Conservation (phyloP, 1,139 yeast genomes). For the Ashbya aceris region DNA sequence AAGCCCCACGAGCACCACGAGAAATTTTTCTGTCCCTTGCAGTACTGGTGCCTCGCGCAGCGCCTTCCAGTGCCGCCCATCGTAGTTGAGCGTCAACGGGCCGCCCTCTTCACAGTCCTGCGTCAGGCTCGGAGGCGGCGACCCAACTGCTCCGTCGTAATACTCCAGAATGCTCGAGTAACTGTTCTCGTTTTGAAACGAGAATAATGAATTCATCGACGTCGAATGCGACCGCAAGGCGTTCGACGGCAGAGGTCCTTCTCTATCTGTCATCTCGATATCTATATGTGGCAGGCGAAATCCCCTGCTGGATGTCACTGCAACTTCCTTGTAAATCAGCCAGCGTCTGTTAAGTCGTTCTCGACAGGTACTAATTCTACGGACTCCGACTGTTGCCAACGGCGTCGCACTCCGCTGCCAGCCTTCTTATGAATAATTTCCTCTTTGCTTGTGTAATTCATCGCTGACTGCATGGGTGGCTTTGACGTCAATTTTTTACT, state of each 20-base stretch:
- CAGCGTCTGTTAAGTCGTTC: too few species aligned
- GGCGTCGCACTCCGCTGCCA: too few species aligned
- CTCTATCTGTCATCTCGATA: too few species aligned
- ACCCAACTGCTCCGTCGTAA: neutral
- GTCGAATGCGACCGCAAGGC: conserved; percentile 7
- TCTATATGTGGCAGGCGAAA: too few species aligned
- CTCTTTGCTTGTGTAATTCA: too few species aligned
- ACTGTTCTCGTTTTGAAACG: conserved; percentile 13
- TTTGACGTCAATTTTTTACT: too few species aligned
- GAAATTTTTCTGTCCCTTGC: conserved; percentile 28
- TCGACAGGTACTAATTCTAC: too few species aligned
- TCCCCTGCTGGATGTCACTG: too few species aligned
- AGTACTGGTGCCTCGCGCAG: neutral
- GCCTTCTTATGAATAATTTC: too few species aligned
- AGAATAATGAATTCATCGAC: conserved; percentile 25
- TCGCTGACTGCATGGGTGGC: too few species aligned
- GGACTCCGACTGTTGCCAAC: too few species aligned
- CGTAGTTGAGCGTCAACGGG: conserved; percentile 1
- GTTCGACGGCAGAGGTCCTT: neutral
- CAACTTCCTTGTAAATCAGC: too few species aligned
- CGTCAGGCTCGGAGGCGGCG: neutral
- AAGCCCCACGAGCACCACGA: conserved; percentile 51
- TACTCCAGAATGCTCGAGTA: conserved; percentile 7
- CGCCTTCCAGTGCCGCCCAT: neutral
- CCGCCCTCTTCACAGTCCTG: neutral